Conservation (phyloP, 164 flowering plant species). For the Piper longum region DNA sequence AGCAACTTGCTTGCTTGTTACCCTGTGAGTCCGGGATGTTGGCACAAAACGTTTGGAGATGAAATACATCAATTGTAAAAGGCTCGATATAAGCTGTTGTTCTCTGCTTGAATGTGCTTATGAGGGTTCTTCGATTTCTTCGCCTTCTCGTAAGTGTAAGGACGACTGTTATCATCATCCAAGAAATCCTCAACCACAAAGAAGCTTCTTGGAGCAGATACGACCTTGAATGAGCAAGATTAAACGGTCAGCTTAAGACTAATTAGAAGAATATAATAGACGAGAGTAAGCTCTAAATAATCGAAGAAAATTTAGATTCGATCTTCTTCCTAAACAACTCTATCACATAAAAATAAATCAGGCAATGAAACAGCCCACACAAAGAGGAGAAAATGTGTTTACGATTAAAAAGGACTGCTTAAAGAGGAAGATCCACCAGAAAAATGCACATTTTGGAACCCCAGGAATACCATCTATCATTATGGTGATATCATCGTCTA, state of each 20-base stretch:
- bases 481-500: no score
- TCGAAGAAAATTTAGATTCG: neutral
- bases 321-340: neutral
- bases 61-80: conserved; percentile 80
- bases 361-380: no score
- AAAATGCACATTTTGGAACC: neutral
- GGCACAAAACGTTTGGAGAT: conserved; percentile 90
- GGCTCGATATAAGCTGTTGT: conserved; percentile 88
- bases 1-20: conserved; percentile 84
- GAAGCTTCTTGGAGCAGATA: conserved; percentile 65
- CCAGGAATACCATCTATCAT: neutral
- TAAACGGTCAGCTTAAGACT: neutral
- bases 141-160: conserved; percentile 81
- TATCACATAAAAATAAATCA: neutral
- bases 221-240: conserved; percentile 22
- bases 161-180: conserved; percentile 77
- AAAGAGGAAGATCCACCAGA: neutral
- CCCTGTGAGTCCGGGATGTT: conserved; percentile 83
- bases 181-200: conserved; percentile 89
- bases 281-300: neutral
- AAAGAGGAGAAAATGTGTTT: no score
- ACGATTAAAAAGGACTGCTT: no score
- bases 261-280: neutral
- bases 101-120: conserved; percentile 74
- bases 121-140: conserved; percentile 78